These are phyloP conservation scores for Prunus mongolica DNA, from an alignment of 306 rosid species.

Conservation along the genomic window DNA sequence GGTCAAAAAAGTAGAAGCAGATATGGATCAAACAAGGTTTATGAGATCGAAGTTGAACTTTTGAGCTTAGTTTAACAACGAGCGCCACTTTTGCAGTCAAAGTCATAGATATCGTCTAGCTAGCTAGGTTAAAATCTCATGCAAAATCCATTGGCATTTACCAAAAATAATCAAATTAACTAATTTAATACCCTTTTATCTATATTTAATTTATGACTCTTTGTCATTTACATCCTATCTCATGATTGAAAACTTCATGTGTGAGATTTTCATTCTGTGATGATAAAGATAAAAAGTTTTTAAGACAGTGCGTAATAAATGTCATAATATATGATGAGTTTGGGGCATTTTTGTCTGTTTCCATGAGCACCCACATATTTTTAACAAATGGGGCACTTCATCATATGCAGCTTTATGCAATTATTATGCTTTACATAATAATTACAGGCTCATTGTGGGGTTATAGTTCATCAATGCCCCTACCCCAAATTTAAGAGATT, in stretches of 20 bases:
- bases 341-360: conserved; percentile 42
- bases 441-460: conserved; percentile 9
- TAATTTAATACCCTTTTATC: conserved; percentile 9
- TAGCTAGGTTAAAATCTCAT: conserved; percentile 4
- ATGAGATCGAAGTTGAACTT: conserved; percentile 28
- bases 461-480: conserved; percentile 13
- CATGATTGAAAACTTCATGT: conserved; percentile 42
- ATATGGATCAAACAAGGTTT: conserved; percentile 12
- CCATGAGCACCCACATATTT: conserved; percentile 18
- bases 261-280: conserved; percentile 27
- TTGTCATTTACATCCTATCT: conserved; percentile 27
- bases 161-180: conserved; percentile 18
- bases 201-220: conserved; percentile 3
- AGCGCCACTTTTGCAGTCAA: conserved; percentile 26
- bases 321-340: conserved; percentile 34
- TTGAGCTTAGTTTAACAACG: conserved; percentile 18
- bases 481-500: conserved; percentile 22
- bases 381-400: conserved; percentile 23
- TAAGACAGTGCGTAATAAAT: conserved; percentile 29
- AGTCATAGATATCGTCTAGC: conserved; percentile 26
- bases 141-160: conserved; percentile 20
- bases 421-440: background rate
- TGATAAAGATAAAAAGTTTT: conserved; percentile 39
- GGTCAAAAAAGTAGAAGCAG: background rate
- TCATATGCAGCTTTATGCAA: conserved; percentile 9